phyloP scores from a whole-genome alignment of 2,329 filamentous ascomycete species.

The Bipolaris gigantea region DNA sequence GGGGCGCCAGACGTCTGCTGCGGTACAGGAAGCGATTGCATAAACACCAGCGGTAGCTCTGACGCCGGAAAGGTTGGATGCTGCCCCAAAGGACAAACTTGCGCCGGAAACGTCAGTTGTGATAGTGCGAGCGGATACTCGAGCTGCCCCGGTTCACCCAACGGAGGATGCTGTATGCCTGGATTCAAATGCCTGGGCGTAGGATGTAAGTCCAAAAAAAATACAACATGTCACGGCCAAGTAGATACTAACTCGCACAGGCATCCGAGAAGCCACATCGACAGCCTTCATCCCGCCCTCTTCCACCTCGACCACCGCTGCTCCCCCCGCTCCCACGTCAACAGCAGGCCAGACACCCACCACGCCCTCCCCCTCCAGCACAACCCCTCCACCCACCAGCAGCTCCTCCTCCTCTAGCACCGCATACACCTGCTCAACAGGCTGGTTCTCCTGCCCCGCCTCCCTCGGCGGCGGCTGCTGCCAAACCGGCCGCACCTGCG shows the following conservation, averaged over 20 bases:
- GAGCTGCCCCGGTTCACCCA: constrained; percentile 65
- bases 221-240: no score
- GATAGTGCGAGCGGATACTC: constrained; percentile 59
- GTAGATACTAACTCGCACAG: constrained; percentile 17
- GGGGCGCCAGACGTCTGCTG: constrained; percentile 74
- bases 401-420: constrained; percentile 15
- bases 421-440: constrained; percentile 47
- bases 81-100: constrained; percentile 67
- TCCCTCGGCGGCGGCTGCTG: constrained; percentile 55
- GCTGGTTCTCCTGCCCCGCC: constrained; percentile 51
- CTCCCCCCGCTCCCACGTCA: constrained; percentile 42
- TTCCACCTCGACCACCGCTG: constrained; percentile 34
- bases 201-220: constrained; percentile 61
- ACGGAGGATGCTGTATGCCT: constrained; percentile 75
- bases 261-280: constrained; percentile 36
- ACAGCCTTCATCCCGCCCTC: constrained; percentile 33
- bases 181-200: constrained; percentile 70
- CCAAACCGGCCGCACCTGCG: constrained; percentile 50
- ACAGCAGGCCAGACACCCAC: constrained; percentile 26
- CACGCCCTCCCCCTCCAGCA: constrained; percentile 18
- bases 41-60: constrained; percentile 51
- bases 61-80: constrained; percentile 72
- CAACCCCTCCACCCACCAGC: constrained; percentile 5
- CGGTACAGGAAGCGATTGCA: constrained; percentile 65
- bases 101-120: constrained; percentile 67